Conservation (phyloP, 176 grass and related monocot genomes). For the Sorghum bicolor region Sorghum_bicolor_NCBIv3 NC_012873.2:10337001-10337500, state of each 20-base stretch:
- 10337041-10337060: not conserved
- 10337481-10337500: not conserved
- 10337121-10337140: not conserved
- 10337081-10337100: no score
- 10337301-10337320: not conserved
- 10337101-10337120: not conserved
- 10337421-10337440: conserved; percentile 29
- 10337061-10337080: not conserved
- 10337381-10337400: not conserved
- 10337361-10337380: not conserved
- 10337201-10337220: not conserved
- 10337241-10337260: not conserved
- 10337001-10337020: conserved; percentile 64
- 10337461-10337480: not conserved
- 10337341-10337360: not conserved
- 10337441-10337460: not conserved
- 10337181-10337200: not conserved
- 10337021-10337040: not conserved
- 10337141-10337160: conserved; percentile 40
- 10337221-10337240: not conserved
- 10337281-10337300: not conserved
- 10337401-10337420: conserved; percentile 1
- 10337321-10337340: conserved; percentile 12
- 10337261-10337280: not conserved
- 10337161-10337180: not conserved